Evolutionary conservation across 2,329 filamentous ascomycete genomes (phyloP).

Genomic region (Diatrype stigma): DNA sequence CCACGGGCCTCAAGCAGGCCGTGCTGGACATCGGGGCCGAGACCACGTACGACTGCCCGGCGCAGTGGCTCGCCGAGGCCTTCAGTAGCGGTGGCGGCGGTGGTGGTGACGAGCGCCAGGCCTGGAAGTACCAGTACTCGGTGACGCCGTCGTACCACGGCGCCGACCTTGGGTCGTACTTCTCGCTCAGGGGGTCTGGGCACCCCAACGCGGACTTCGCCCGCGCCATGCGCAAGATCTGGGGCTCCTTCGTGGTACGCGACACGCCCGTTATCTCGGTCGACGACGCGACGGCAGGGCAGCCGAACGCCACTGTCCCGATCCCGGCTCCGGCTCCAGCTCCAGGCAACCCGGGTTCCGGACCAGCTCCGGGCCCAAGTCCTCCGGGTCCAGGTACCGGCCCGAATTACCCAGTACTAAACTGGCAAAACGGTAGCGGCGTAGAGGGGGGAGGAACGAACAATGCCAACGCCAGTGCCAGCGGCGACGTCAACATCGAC

Average conservation of each 20-base stretch:
- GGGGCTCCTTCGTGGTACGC: slow-evolving; percentile 38
- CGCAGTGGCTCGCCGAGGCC: slow-evolving; percentile 45
- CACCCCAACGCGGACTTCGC: slow-evolving; percentile 27
- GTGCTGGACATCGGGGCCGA: slow-evolving; percentile 45
- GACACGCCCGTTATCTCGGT: slow-evolving; percentile 35
- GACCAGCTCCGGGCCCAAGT: no score
- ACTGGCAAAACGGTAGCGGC: slow-evolving; percentile 8
- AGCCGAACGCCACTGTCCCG: slow-evolving; percentile 26
- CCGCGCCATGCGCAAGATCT: slow-evolving; percentile 36
- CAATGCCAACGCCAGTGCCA: no score
- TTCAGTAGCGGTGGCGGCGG: slow-evolving; percentile 26
- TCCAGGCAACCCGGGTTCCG: slow-evolving; percentile 1
- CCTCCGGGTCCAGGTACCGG: no score
- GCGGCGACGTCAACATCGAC: slow-evolving; percentile 5
- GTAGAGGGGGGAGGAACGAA: not conserved
- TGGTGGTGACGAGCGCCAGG: slow-evolving; percentile 10
- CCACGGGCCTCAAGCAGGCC: slow-evolving; percentile 44
- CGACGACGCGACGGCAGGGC: slow-evolving; percentile 24
- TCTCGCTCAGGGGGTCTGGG: slow-evolving; percentile 22
- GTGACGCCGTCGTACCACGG: slow-evolving; percentile 31
- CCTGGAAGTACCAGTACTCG: slow-evolving; percentile 41
- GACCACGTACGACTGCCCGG: slow-evolving; percentile 45
- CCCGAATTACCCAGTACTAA: no score
- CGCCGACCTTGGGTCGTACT: slow-evolving; percentile 30
- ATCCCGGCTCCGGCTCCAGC: slow-evolving; percentile 1